phyloP scores from a whole-genome alignment of 2,329 filamentous ascomycete genomes.

The Talaromyces piceae region DNA sequence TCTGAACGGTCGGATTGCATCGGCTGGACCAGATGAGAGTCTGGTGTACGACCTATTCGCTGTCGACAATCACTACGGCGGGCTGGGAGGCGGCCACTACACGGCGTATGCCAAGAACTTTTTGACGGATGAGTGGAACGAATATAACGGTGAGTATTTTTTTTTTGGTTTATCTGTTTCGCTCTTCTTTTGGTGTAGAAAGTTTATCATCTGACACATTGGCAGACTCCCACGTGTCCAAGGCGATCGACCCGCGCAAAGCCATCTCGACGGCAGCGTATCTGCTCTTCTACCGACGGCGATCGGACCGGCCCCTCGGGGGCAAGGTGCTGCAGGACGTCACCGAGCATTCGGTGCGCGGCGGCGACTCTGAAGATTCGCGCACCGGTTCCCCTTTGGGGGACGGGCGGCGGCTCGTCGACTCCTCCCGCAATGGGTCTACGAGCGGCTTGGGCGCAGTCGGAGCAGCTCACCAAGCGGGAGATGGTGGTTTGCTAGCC shows the following conservation, averaged over 20 bases:
- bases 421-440: constrained; percentile 82
- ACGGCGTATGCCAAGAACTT: constrained; percentile 94
- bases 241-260: constrained; percentile 50
- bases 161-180: too few species aligned
- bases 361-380: constrained; percentile 40
- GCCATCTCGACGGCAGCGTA: constrained; percentile 76
- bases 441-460: constrained; percentile 77
- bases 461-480: constrained; percentile 64
- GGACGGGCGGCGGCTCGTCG: constrained; percentile 82
- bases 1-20: constrained; percentile 68
- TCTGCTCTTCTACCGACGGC: constrained; percentile 89
- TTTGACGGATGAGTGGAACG: constrained; percentile 81
- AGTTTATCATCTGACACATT: too few species aligned
- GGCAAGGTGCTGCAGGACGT: constrained; percentile 68
- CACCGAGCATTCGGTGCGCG: constrained; percentile 53
- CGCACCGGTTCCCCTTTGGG: constrained; percentile 52
- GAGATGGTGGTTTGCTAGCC: constrained; percentile 52
- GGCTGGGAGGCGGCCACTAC: constrained; percentile 90
- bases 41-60: constrained; percentile 89
- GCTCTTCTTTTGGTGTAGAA: too few species aligned
- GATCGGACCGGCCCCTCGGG: constrained; percentile 68
- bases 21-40: constrained; percentile 71
- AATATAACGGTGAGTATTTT: constrained; percentile 81
- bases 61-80: constrained; percentile 92
- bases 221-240: constrained; percentile 68